Base-by-base conservation (phyloP, 1,139 yeast genomes). In the Debaryomyces subglobosus region DNA sequence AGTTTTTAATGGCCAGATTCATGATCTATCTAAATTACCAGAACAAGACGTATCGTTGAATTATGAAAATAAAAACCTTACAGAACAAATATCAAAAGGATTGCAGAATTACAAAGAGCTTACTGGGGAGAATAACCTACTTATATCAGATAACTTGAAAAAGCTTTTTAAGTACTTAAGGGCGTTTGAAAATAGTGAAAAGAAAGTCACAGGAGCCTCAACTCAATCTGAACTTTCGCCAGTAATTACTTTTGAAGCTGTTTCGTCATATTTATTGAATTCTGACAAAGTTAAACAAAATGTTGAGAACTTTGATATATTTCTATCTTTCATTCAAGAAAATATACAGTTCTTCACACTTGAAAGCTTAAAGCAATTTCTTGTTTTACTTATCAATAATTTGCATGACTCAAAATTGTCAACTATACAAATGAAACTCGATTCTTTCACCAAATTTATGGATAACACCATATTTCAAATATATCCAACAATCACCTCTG, bases 1-100 rank as follows among this genome's bases (percentile, higher is more conserved):
- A 4, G 53, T 58, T 1, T 70, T 68, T 53, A 67, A 69, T 42
- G 46, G 57, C 8, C 62, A 60, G 42, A 60, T 64, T 5, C 43
- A 45, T 2, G 29, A 43, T 6, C 56, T 71, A 25, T 42, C 48
- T 7, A 62, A 61, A 3, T 46, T 67, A 5, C 51, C 53, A 10
- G 39, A 34, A 12, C 34, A 32, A 12, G 43, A 43, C 21, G 40
- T 38, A 2, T 29, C 47, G 10, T 42, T 53, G n/a, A 25, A 40
- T 29, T 53, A 53, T 18, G 35, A 48, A 8, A 43, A 58, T 30
- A 53, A 40, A 10, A 44, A 13, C 4, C 39, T 53, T 6, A 39
- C 45, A 5, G 45, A 50, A 4, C 37, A 37, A 25, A 48, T 54
- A 5, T 20, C 35, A 10, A 33, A 27, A 8, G 41, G 41, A 23